Percentiles rank a stretch among this genome's conserved stretches.
Evolutionary conservation across 2,329 filamentous ascomycete genomes (phyloP).

Genomic region (Talaromyces sp.): DNA sequence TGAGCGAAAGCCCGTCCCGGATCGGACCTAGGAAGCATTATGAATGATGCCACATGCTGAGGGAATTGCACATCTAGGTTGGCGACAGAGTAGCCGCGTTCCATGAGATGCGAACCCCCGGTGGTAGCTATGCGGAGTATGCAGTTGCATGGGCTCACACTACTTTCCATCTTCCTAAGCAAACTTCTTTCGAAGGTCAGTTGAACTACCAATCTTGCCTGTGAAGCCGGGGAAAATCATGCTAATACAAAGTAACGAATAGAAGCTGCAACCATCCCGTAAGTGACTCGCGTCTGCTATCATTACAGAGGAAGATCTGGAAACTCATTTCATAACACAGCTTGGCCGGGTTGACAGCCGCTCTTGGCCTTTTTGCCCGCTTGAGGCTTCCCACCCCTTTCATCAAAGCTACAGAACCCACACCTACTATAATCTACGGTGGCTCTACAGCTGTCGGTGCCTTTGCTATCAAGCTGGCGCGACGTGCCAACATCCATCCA

Average conservation of each 20-base stretch:
- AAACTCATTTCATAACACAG: background rate
- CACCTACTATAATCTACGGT: slow-evolving; percentile 51
- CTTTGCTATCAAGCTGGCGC: slow-evolving; percentile 59
- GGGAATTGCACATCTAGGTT: slow-evolving; percentile 29
- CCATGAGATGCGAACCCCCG: slow-evolving; percentile 50
- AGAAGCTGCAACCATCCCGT: slow-evolving; percentile 58
- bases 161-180: slow-evolving; percentile 55
- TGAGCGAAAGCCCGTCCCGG: no score
- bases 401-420: slow-evolving; percentile 30
- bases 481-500: slow-evolving; percentile 58
- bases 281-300: background rate
- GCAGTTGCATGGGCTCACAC: slow-evolving; percentile 54
- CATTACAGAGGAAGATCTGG: background rate
- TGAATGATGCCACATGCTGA: background rate
- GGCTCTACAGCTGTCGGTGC: slow-evolving; percentile 56
- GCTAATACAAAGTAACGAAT: background rate
- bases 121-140: slow-evolving; percentile 59
- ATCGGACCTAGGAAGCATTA: no score
- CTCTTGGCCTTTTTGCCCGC: slow-evolving; percentile 50
- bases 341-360: slow-evolving; percentile 56
- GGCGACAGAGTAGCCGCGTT: slow-evolving; percentile 56
- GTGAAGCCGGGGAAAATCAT: background rate
- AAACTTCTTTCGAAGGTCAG: slow-evolving; percentile 53
- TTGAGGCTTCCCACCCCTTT: slow-evolving; percentile 54
- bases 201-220: background rate